Evolutionary conservation across 192 early-diverging fungal genomes (phyloP), one percentile per base, ranked within the genome.

Genomic region (Coemansia sp.): DNA sequence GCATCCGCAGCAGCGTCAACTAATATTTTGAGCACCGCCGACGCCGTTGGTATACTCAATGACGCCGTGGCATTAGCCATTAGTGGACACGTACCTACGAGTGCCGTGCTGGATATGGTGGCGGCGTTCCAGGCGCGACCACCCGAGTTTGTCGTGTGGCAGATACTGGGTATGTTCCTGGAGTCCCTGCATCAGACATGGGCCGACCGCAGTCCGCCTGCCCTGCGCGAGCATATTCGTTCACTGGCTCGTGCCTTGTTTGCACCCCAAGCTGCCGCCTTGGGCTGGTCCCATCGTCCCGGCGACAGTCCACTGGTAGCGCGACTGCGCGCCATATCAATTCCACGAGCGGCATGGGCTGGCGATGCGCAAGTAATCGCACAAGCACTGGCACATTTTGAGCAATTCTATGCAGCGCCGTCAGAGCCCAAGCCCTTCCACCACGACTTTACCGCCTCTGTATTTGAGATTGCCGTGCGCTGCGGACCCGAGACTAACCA

Each of bases 31-130:
- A 65, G 86, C 24, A 85, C 77, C 9, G 86, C 85, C 40, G 97
- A 99, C 78, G 89, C 91, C 42, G 84, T 95, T 44, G 93, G 93
- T 61, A 74, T 98, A 9, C 63, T 99, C 63, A 85, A 88, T 37
- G 97, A 99, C 85, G 82, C 90, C 19, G 91, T 89, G 33, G 87
- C 92, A 9, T 76, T 97, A 45, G 89, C 89, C 19, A 73, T 81
- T 37, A 91, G 93, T 74, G 97, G 96, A 4, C 85, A 93, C 33
- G 86, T 84, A 48, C 87, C 84, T 57, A 95, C 95, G 10, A 83
- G 85, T 54, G 87, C 83, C 6, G 79, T 93, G 13, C 85, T 99
- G 72, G 88, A 86, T 44, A 75, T 99, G 53, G 70, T 95, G 21
- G 81, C 84, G n/a, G 80, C 88, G n/a, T 88, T 87, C 40, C 64